Base-by-base conservation (phyloP, 257 asterid genomes). In the Nicotiana noctiflora region DNA sequence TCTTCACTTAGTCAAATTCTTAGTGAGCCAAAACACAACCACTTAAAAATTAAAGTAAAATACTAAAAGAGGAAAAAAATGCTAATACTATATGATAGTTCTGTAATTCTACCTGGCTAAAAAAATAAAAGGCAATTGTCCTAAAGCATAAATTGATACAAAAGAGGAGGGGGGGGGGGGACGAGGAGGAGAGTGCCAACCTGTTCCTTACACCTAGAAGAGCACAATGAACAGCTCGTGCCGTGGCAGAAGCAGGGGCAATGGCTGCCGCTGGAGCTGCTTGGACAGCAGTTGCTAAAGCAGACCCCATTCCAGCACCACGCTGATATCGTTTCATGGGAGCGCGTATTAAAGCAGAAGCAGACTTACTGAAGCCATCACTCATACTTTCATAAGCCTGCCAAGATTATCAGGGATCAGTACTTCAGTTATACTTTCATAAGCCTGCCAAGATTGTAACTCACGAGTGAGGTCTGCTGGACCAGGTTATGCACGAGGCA, bases 231-330 rank as follows among this genome's bases (percentile, higher is more conserved):
- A 93, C 65, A 46, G 99, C 99, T 46, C 93, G 93, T 79, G 89
- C 97, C 84, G 97, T 83, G 81, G 97, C 98, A 85, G 98, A 86
- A 85, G 97, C 97, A 18, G 98, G 99, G 87, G 99, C 97, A 59
- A 96, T 84, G 34, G 97, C 99, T 80, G 99, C 99, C 31, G 91
- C 95, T 74, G 99, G 99, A 83, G 94, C 93, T 85, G 92, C 94
- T 89, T 90, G 93, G 85, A 90, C 93, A 55, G 92, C 98, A 60
- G 92, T 89, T 32, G 88, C 93, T 86, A 96, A 86, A 88, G 97
- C 94, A 76, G 97, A 87, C 18, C 98, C 98, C 80, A 96, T 68
- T 49, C 97, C 89, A 80, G 91, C 96, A 82, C 97, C 98, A 59
- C 97, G 92, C 80, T 88, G 91, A 87, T 88, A 90, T 83, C 81